phyloP scores from a whole-genome alignment of 768 basidiomycete genomes.

The Mycena venus region DNA sequence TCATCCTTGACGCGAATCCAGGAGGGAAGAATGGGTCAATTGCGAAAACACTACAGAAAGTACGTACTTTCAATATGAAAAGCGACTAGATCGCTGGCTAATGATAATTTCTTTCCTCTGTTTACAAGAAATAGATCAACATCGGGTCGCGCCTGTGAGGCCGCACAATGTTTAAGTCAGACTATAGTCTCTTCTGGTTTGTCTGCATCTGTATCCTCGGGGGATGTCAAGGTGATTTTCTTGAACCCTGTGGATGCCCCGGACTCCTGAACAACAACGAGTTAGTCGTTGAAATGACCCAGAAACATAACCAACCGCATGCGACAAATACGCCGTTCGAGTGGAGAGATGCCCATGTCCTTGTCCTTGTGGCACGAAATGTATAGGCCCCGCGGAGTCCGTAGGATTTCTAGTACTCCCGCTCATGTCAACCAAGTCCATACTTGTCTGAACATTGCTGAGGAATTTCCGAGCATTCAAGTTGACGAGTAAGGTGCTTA shows the following conservation, averaged over 20 bases:
- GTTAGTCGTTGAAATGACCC: neutral
- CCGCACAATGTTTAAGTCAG: no score
- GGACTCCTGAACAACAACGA: neutral
- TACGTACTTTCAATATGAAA: no score
- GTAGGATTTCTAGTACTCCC: neutral
- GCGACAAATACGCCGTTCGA: neutral
- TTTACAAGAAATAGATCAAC: no score
- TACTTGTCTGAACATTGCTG: neutral
- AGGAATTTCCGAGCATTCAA: conserved; percentile 43
- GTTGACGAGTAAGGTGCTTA: conserved; percentile 48
- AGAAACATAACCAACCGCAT: neutral
- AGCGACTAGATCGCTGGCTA: no score
- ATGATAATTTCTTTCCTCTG: no score
- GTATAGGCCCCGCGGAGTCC: neutral
- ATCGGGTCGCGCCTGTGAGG: no score
- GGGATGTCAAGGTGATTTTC: neutral
- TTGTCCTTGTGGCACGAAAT: neutral
- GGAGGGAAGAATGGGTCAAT: no score
- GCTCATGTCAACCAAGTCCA: conserved; percentile 9
- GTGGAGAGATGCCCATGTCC: neutral
- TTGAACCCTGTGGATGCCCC: neutral
- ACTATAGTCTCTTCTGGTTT: neutral
- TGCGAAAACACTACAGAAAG: no score
- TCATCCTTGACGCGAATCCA: no score
- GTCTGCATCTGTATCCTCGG: neutral